Conservation (phyloP, 495 filamentous ascomycete genomes). For the Tuber microsphaerosporum region DNA sequence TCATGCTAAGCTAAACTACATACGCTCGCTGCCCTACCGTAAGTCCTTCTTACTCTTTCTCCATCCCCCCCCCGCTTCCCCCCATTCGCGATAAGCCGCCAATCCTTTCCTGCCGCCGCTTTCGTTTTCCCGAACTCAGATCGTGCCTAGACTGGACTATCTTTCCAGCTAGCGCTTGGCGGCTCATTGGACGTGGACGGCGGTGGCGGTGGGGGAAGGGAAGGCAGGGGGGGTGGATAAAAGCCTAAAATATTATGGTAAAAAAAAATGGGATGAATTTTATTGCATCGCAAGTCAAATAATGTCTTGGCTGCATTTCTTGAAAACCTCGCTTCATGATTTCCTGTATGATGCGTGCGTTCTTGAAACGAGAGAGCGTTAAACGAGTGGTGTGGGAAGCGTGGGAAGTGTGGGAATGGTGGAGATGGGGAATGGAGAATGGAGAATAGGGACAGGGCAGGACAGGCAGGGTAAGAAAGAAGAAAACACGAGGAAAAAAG, state of each 20-base stretch:
- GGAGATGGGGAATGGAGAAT: not conserved
- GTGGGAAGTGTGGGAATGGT: not conserved
- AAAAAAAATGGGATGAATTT: not conserved
- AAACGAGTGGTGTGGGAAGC: constrained; percentile 2
- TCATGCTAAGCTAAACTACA: constrained; percentile 32
- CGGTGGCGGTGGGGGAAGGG: constrained; percentile 19
- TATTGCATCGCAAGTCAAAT: not conserved
- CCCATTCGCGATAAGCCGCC: constrained; percentile 26
- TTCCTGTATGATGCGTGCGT: not conserved
- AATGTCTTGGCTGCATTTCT: constrained; percentile 3
- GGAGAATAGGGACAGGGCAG: not conserved
- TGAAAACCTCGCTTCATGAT: not conserved
- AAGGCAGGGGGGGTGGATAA: constrained; percentile 8
- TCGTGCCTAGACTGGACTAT: constrained; percentile 25
- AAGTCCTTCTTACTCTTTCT: constrained; percentile 26
- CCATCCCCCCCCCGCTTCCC: constrained; percentile 31
- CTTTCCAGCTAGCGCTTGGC: constrained; percentile 12
- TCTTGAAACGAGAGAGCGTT: constrained; percentile 6
- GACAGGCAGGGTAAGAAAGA: not conserved
- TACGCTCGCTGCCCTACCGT: constrained; percentile 27
- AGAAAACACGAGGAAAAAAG: not conserved
- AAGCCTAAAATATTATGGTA: not conserved
- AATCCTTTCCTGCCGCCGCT: constrained; percentile 19
- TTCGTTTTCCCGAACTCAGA: constrained; percentile 14
- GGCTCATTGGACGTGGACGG: constrained; percentile 24